phyloP scores from a whole-genome alignment of 345 rosid species.

The Aquilaria sinensis region DNA sequence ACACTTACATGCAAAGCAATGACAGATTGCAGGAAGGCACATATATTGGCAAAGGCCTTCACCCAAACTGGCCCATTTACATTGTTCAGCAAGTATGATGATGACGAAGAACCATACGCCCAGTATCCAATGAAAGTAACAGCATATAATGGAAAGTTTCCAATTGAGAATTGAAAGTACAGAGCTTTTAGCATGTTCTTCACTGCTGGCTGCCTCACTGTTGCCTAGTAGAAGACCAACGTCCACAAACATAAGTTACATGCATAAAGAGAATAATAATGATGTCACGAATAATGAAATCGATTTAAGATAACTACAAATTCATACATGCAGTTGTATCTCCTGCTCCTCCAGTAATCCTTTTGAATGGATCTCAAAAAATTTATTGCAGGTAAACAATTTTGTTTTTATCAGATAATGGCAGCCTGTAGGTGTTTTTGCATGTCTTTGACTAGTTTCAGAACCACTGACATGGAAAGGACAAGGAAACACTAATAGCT shows the following conservation, averaged over 20 bases:
- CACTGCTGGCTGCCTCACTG: constrained; percentile 74
- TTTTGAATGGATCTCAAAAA: too few relatives aligned
- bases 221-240: constrained; percentile 43
- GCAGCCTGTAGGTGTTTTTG: too few relatives aligned
- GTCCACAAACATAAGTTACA: background rate
- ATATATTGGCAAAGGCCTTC: constrained; percentile 64
- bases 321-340: too few relatives aligned
- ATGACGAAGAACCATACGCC: constrained; percentile 87
- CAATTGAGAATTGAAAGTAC: constrained; percentile 73
- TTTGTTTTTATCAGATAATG: too few relatives aligned
- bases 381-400: too few relatives aligned
- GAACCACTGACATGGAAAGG: too few relatives aligned
- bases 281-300: too few relatives aligned
- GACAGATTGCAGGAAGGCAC: constrained; percentile 81
- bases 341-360: too few relatives aligned
- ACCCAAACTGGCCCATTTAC: constrained; percentile 78
- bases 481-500: too few relatives aligned
- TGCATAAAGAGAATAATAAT: too few relatives aligned
- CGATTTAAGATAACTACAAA: too few relatives aligned
- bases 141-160: constrained; percentile 65
- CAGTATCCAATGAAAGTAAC: constrained; percentile 79
- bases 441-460: too few relatives aligned
- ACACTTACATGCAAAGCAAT: constrained; percentile 67
- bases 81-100: constrained; percentile 63
- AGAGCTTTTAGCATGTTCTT: constrained; percentile 81